Base-by-base conservation (phyloP, 2,329 filamentous ascomycete genomes). In the Hymenoscyphus albidus region DNA sequence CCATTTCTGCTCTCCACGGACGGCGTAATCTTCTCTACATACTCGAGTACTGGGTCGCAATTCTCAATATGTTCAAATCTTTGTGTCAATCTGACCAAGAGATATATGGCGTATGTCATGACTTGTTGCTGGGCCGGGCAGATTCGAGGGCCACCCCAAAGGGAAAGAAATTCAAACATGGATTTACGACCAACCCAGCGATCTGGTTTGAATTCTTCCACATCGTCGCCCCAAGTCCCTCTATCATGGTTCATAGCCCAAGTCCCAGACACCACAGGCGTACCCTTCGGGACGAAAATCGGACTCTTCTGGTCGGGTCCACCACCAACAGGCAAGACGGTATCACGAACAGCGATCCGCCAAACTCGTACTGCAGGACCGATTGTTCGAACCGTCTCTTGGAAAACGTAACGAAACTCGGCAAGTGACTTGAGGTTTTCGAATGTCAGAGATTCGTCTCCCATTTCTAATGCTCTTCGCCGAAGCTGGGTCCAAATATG, bases 151-250 rank as follows among this genome's bases (percentile, higher is more conserved):
- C 88, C 88, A 31, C 86, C 79, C 69, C 87, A 90, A 72, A 94
- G 94, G 0, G 88, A 88, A 51, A 90, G 88, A 64, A 91, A 91
- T 0, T 90, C 91, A 77, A 93, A 90, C 55, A 83, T 76, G 0
- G 85, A 67, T 0, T 88, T 92, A 1, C 84, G 69, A n/a, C 80
- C 80, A 40, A 74, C 74, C 90, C 90, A 95, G n/a, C 91, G 81
- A 77, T 92, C 90, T 0, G 91, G 91, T 3, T 82, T 79, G 77
- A 92, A 95, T 1, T 85, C 81, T 10, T 90, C 85, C 0, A 86
- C 88, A 66, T 92, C 88, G 0, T 82, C 73, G 1, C 89, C 90
- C 89, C 89, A 92, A 71, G 92, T 88, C 61, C 84, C 82, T 5
- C 68, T 72, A 16, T 71, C 67, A 5, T 72, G 66, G 35, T 73